Percentiles rank a stretch among this genome's conserved stretches.
phyloP scores from a whole-genome alignment of 2,329 filamentous ascomycete genomes.

The Trichophyton schoenleinii region DNA sequence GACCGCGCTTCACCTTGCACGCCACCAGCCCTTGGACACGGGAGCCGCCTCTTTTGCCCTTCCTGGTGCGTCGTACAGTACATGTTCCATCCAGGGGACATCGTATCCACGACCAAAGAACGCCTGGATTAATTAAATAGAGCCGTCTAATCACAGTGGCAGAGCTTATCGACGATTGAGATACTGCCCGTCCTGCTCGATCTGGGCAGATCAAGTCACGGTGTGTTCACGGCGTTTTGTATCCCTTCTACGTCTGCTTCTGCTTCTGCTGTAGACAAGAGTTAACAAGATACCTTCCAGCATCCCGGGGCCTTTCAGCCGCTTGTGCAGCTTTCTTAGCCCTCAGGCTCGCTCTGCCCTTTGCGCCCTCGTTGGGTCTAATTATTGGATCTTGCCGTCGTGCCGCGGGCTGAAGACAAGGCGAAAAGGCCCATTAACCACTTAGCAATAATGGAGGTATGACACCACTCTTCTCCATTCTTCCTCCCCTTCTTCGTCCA shows the following conservation, averaged over 20 bases:
- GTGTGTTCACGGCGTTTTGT: neutral
- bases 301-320: neutral
- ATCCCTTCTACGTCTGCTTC: no score
- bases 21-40: neutral
- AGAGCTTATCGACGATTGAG: neutral
- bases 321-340: neutral
- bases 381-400: conserved; percentile 11
- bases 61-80: neutral
- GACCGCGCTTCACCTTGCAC: neutral
- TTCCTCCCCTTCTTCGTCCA: conserved; percentile 2
- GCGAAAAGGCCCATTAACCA: neutral
- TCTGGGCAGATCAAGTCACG: neutral
- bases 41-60: neutral
- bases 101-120: neutral
- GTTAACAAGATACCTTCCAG: no score
- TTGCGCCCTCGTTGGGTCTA: neutral
- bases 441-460: conserved; percentile 14
- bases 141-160: neutral
- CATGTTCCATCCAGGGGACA: neutral
- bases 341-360: neutral
- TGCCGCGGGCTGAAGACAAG: neutral
- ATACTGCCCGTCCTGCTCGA: neutral
- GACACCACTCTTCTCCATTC: conserved; percentile 9
- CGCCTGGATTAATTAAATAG: neutral
- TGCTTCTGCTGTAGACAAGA: no score